Base-by-base conservation (phyloP, 2,329 filamentous ascomycete species). In the Catunica adiposa region DNA sequence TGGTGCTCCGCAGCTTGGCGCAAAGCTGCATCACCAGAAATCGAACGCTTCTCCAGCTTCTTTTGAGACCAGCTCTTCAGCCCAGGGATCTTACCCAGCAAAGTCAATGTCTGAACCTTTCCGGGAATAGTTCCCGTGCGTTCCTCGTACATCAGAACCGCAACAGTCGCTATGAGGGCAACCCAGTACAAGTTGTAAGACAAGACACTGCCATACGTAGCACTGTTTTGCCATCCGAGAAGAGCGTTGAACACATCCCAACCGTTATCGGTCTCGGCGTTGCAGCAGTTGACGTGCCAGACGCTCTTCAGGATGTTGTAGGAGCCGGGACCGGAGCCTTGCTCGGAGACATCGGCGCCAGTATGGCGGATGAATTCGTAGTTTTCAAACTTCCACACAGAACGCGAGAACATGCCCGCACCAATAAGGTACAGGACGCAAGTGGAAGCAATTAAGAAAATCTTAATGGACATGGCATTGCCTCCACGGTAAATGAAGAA, bases 161-260 rank as follows among this genome's bases (percentile, higher is more conserved):
- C 57, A 64, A 88, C 82, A 3, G 72, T 74, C 11, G 73, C 59
- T 48, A 86, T 86, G 59, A 89, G 76, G 2, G 69, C 70, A 47
- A 89, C 67, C 86, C 86, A 90, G 70, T 89, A 90, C 7, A 88
- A 53, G 64, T 88, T 89, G 68, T 90, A 90, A 1, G 82, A 79
- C 59, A 90, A 78, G 58, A 90, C 82, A 0, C 83, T 86, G 55
- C 85, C 84, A 62, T 87, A 86, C 1, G 86, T 89, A 3, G 84
- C 86, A 15, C 82, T 84, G 69, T 90, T 90, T 56, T 59, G 11
- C 80, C 83, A 87, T 48, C 84, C 83, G 15, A 87, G 71, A 52
- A 88, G 68, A 37, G 82, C 75, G 62, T 86, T 86, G 72, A 87
- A 85, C 58, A 86, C 76, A 51, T 81, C 82, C 83, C 82, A 87